Base-by-base conservation (phyloP, 2,329 filamentous ascomycete species). In the Cladosporium sp. region DNA sequence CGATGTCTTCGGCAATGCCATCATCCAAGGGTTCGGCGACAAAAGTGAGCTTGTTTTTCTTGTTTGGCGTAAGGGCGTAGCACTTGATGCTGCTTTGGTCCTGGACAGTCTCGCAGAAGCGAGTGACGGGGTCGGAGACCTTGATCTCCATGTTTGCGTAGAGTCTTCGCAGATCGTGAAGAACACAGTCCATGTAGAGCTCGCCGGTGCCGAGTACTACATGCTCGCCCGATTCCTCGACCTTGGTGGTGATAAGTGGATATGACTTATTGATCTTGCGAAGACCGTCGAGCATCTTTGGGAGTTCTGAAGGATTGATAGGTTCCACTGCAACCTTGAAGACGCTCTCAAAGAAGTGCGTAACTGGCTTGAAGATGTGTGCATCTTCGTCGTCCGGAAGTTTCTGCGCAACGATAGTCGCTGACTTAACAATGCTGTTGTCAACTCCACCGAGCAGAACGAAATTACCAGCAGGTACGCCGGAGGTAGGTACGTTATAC, bases 141-240 rank as follows among this genome's bases (percentile, higher is more conserved):
- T 97, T 97, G 73, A 98, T 87, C 69, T 98, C 93, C 93, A 98
- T 98, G 64, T 97, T 92, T 11, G 93, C 91, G 67, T 96, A 98
- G n/a, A 97, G 72, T 38, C 85, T 82, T 50, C 93, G 86, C 43
- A 98, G 78, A 67, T 98, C 93, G 69, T 98, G 93, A 43, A 98
- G 78, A 3, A 98, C 92, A 64, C 93, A 98, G 69, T 98, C 93
- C 91, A 98, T 97, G 74, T 98, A 98, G n/a, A 98, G 77, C 70
- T 98, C 93, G 55, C 93, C 93, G 0, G 93, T 98, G 19, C 93
- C 93, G 4, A 98, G 81, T 43, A 98, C 80, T 59, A 98, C 86
- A 67, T 98, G 93, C 71, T 98, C 93, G 46, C 93, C 93, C 1
- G 90, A 96, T 72, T 98, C 93, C 69, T 98, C 93, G 3, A 98